A percentile compares a stretch with the other conserved stretches of the same genome.
phyloP scores from a whole-genome alignment of 2,329 filamentous ascomycete species.

The Penicillium hesseltinei region DNA sequence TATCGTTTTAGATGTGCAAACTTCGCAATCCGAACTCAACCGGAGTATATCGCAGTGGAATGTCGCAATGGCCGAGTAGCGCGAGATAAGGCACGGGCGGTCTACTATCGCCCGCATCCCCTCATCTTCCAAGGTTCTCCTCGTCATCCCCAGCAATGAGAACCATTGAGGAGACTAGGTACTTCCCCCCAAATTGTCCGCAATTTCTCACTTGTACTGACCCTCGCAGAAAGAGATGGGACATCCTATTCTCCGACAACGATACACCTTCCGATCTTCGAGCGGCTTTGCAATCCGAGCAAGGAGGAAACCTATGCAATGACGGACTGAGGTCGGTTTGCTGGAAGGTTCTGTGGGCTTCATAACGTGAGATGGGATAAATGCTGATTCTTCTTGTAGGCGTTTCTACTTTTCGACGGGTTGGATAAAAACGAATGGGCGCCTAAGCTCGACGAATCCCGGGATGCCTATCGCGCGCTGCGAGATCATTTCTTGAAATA shows the following conservation, averaged over 20 bases:
- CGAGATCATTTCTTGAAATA: constrained; percentile 74
- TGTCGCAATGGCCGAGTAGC: constrained; percentile 8
- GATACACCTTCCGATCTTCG: constrained; percentile 61
- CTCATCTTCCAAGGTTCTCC: constrained; percentile 15
- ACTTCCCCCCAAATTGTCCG: constrained; percentile 9
- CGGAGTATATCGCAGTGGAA: constrained; percentile 15
- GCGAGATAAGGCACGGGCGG: constrained; percentile 23
- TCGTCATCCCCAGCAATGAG: constrained; percentile 45
- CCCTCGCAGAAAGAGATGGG: constrained; percentile 62
- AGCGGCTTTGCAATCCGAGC: constrained; percentile 61
- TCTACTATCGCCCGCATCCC: constrained; percentile 23
- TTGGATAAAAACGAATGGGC: constrained; percentile 67
- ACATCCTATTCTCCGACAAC: constrained; percentile 56
- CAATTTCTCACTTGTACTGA: constrained; percentile 3
- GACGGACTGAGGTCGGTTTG: constrained; percentile 79
- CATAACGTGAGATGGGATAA: constrained; percentile 8
- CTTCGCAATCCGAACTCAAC: not conserved
- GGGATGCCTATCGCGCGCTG: constrained; percentile 70
- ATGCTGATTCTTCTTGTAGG: constrained; percentile 48
- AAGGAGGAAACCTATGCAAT: constrained; percentile 61
- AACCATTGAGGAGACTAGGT: constrained; percentile 56
- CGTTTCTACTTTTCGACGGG: constrained; percentile 75
- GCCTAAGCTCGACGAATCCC: constrained; percentile 63
- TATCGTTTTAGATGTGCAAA: not conserved
- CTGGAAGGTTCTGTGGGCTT: constrained; percentile 69